phyloP scores from a whole-genome alignment of 176 grass and related monocot genomes.

The Carex pumila region DNA sequence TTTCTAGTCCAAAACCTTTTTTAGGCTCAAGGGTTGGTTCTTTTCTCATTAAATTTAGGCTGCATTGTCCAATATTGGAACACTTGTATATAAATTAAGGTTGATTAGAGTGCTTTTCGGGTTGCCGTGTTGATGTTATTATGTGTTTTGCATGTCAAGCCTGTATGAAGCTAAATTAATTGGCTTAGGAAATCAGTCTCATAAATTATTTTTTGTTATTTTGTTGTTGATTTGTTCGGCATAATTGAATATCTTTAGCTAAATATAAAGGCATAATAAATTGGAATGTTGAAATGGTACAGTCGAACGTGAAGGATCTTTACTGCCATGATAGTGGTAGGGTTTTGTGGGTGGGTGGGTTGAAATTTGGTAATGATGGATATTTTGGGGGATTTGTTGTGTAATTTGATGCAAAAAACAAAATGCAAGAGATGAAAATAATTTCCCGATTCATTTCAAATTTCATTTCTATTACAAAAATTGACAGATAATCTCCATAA shows the following conservation, averaged over 20 bases:
- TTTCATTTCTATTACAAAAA: too few species aligned
- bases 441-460: too few species aligned
- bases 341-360: background rate
- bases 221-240: background rate
- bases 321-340: background rate
- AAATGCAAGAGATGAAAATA: too few species aligned
- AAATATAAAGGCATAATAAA: background rate
- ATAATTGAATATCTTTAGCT: background rate
- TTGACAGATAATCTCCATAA: too few species aligned
- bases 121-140: background rate
- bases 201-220: background rate
- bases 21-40: background rate
- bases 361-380: too few species aligned
- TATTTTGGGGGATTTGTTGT: too few species aligned
- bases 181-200: background rate
- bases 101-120: background rate
- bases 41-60: background rate
- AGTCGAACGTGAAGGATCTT: background rate
- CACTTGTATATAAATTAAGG: conserved; percentile 10
- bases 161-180: background rate
- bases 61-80: background rate
- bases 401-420: too few species aligned
- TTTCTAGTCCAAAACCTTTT: background rate
- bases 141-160: background rate
- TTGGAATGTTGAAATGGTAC: background rate